Evolutionary conservation across 352 stramenopile genomes (phyloP), one percentile per base, ranked within the genome.

Genomic region (Pythium periplocum): DNA sequence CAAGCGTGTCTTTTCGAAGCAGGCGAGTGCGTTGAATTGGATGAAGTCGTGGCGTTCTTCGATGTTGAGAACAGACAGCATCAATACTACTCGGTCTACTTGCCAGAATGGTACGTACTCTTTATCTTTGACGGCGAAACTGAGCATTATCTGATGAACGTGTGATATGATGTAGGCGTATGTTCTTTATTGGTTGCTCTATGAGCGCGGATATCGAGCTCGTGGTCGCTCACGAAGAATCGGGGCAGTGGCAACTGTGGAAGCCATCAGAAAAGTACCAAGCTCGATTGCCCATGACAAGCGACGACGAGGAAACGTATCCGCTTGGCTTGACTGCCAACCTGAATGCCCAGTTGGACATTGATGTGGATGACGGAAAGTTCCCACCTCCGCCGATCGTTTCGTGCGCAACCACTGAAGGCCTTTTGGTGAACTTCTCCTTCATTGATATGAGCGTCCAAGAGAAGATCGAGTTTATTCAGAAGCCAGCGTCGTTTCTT

Each of bases 171-270:
- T 31, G 11, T 37, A 83, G 73, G 78, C 73, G 80, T 10, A 90
- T 90, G 77, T 90, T 90, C 51, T 90, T 90, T 47, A 67, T 90
- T 55, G 75, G 69, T 8, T 90, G 80, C 55, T 90, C 80, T 11
- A 49, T 90, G 37, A 90, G 80, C 51, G 73, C 80, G n/a, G 80
- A 90, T 57, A 79, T 90, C 30, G 80, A 90, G 59, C 65, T 90
- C 10, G 64, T 90, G 3, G 80, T 90, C 44, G 73, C 66, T 8
- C 75, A 90, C 45, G 73, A 75, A 4, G 75, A 88, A 2, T 57
- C 45, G 12, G 70, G 66, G 3, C 73, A 84, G 53, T 90, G 80
- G 80, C 59, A 78, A 52, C 44, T 87, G 2, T 90, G 80, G 80
- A 90, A 90, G 49, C 75, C 80, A 6, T 68, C 75, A 30, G 80